These are phyloP conservation scores for Peniophora sp. DNA, from an alignment of 1,284 basidiomycete genomes.

Conservation along the genomic window DNA sequence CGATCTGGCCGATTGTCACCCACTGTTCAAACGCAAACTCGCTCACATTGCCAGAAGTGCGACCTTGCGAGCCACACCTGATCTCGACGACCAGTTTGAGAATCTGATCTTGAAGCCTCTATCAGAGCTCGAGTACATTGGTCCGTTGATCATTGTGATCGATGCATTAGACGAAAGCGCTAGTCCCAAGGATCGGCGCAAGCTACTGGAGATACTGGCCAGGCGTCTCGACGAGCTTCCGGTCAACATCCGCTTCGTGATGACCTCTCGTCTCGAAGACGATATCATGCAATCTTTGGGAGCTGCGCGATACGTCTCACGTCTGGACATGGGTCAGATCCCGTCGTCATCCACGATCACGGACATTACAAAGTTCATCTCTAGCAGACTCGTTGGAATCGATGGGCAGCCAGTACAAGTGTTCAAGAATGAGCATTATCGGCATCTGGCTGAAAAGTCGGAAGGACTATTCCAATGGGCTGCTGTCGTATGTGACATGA, in stretches of 20 bases:
- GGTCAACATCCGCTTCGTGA: conserved; percentile 9
- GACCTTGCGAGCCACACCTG: not conserved
- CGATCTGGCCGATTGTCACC: not conserved
- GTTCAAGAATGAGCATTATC: not conserved
- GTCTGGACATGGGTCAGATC: not conserved
- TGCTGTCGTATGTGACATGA: not conserved
- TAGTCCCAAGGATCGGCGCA: not conserved
- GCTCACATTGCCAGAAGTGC: not conserved
- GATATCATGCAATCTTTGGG: not conserved
- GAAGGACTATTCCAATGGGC: conserved; percentile 1
- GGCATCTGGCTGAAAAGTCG: not conserved
- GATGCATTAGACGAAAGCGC: conserved; percentile 12
- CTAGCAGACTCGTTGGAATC: not conserved
- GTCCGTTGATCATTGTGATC: conserved; percentile 7
- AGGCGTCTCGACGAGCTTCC: not conserved
- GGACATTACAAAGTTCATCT: not conserved
- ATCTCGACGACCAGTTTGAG: conserved; percentile 5
- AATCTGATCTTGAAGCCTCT: not conserved
- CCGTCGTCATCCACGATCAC: not conserved
- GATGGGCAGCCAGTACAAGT: not conserved
- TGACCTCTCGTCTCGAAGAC: conserved; percentile 10
- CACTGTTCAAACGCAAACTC: not conserved
- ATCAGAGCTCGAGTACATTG: not conserved
- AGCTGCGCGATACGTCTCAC: not conserved
- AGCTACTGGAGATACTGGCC: conserved; percentile 6